Evolutionary conservation across 2,329 filamentous ascomycete species (phyloP), one percentile per base, ranked within the genome.

Genomic region (Talaromyces verruculosus): DNA sequence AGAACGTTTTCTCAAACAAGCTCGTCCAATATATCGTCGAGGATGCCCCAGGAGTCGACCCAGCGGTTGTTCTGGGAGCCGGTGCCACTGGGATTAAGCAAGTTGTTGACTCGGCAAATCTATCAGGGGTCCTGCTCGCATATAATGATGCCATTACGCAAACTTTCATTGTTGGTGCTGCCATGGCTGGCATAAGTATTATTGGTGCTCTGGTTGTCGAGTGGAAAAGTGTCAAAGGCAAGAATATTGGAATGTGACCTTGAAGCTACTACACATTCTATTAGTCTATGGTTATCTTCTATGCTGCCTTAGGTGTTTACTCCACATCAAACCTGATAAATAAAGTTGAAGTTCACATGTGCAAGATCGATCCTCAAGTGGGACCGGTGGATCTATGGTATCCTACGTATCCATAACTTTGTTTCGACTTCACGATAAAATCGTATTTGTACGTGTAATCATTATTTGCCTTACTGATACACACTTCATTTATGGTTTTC

Each of bases 1-100:
- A 76, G 63, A 69, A 73, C 3, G 74, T 69, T 17, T 73, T 77
- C 64, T 66, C 70, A 65, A 30, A 77, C 75, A 66, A 69, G 68
- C 17, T 65, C 73, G 55, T 72, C 17, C 60, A 70, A 4, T 72
- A 75, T 35, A 61, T 80, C 8, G 47, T 55, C 1, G 41, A 47
- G 5, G 45, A 51, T 35, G 25, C 51, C 19, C 74, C 73, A 1
- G 25, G 19, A 13, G 51, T 67, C 15, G 55, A 51, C 19, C 61
- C 61, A 5, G 30, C 37, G n/a, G 41, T 43, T 35, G 58, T 67
- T 8, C 13, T 60, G 7, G 33, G 17, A 39, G 55, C 61, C 3
- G 61, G 65, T 17, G 55, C 55, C 8, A 67, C 35, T 19, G 55
- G 57, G 2, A 62, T 67, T 17, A 43, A 39, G 35, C 22, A 64